phyloP scores from a whole-genome alignment of 2,329 filamentous ascomycete genomes.

The Rugonectria rugulosa region DNA sequence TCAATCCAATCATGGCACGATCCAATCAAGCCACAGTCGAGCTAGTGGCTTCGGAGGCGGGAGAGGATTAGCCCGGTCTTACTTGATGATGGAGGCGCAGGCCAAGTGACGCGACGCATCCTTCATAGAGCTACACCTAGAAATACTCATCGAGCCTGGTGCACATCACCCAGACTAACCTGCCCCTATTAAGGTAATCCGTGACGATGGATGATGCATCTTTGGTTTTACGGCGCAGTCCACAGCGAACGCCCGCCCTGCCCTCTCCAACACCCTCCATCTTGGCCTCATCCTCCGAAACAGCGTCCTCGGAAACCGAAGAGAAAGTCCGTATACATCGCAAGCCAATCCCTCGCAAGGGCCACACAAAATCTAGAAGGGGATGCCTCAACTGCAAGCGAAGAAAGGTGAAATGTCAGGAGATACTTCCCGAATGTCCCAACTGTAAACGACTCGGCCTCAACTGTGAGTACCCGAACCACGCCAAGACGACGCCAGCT shows the following conservation, averaged over 20 bases:
- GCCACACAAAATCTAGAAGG: constrained; percentile 28
- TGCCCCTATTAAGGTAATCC: not conserved
- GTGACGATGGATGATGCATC: not conserved
- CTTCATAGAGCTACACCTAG: not conserved
- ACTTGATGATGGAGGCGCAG: constrained; percentile 1
- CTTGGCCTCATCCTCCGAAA: constrained; percentile 1
- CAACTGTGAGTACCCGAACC: constrained; percentile 24
- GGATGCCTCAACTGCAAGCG: constrained; percentile 35
- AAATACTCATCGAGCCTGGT: not conserved
- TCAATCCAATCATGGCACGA: too few relatives aligned
- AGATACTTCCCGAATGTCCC: constrained; percentile 25
- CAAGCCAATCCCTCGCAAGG: constrained; percentile 18
- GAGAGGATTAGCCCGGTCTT: constrained; percentile 24
- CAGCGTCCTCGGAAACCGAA: not conserved
- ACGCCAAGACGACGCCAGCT: not conserved
- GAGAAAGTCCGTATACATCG: not conserved
- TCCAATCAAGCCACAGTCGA: not conserved
- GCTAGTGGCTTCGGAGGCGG: constrained; percentile 17
- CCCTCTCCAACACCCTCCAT: constrained; percentile 1
- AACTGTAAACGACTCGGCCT: constrained; percentile 28
- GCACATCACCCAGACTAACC: not conserved
- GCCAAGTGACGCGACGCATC: not conserved
- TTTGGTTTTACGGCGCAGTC: not conserved
- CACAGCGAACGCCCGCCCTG: not conserved
- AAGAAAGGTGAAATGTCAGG: constrained; percentile 32